Evolutionary conservation across 169 alveolate genomes (phyloP).

Genomic region (Plasmodium vinckei): DNA sequence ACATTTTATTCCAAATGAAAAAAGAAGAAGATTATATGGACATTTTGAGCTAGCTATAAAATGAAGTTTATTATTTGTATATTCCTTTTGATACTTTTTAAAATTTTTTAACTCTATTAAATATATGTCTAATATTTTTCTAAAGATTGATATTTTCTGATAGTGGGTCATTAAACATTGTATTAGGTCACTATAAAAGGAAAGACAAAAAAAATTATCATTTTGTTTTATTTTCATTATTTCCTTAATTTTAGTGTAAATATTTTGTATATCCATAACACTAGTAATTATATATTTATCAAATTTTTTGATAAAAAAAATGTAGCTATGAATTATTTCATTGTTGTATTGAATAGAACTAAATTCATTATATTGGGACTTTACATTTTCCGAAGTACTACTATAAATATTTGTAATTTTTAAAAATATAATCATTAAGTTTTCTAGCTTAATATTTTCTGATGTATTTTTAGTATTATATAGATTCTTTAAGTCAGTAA

Average conservation of each 20-base stretch:
- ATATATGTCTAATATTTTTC: constrained; percentile 48
- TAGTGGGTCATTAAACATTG: constrained; percentile 17
- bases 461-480: constrained; percentile 10
- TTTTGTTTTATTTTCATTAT: background rate
- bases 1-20: constrained; percentile 42
- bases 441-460: constrained; percentile 20
- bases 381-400: constrained; percentile 18
- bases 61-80: constrained; percentile 19
- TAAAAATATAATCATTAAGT: constrained; percentile 47
- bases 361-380: constrained; percentile 23
- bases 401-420: constrained; percentile 42
- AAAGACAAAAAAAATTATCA: background rate
- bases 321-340: constrained; percentile 22
- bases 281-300: constrained; percentile 16
- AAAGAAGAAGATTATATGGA: constrained; percentile 57
- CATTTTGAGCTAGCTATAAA: constrained; percentile 26
- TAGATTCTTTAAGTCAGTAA: constrained; percentile 1
- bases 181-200: constrained; percentile 6
- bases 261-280: constrained; percentile 37
- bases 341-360: constrained; percentile 30
- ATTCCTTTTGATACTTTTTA: constrained; percentile 47
- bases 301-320: constrained; percentile 38
- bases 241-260: constrained; percentile 34
- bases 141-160: constrained; percentile 49
- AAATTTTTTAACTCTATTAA: constrained; percentile 53